A percentile compares a stretch with the other conserved stretches of the same genome.
These are phyloP conservation scores for Pseudogymnoascus sp. DNA, from an alignment of 2,329 filamentous ascomycete species.

Conservation along the genomic window DNA sequence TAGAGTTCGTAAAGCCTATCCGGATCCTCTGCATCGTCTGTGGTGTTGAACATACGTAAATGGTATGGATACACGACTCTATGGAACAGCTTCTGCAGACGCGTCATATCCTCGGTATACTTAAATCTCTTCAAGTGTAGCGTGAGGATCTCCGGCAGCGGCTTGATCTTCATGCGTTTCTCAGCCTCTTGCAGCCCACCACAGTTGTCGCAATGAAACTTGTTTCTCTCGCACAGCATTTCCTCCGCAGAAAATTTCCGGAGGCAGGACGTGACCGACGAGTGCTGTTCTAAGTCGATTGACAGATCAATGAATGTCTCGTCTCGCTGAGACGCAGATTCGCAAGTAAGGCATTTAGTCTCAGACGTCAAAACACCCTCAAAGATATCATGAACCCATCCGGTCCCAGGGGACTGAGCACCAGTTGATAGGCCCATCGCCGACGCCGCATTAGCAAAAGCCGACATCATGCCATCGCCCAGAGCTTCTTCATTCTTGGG, in stretches of 20 bases:
- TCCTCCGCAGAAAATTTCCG: slow-evolving; percentile 96
- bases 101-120: slow-evolving; percentile 91
- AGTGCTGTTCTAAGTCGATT: slow-evolving; percentile 90
- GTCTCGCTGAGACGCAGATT: slow-evolving; percentile 89
- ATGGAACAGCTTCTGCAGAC: slow-evolving; percentile 93
- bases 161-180: slow-evolving; percentile 99
- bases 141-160: slow-evolving; percentile 82
- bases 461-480: slow-evolving; percentile 40
- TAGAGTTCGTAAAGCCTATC: slow-evolving; percentile 95
- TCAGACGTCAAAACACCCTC: slow-evolving; percentile 93
- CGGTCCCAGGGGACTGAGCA: slow-evolving; percentile 55
- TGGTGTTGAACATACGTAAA: slow-evolving; percentile 93
- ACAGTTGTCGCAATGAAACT: slow-evolving; percentile 97
- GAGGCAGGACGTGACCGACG: slow-evolving; percentile 91
- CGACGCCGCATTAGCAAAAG: slow-evolving; percentile 34
- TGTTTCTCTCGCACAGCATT: slow-evolving; percentile 97
- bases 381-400: slow-evolving; percentile 97
- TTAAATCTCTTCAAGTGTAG: slow-evolving; percentile 96
- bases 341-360: slow-evolving; percentile 92
- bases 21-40: slow-evolving; percentile 87
- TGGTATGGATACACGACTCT: slow-evolving; percentile 96
- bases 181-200: slow-evolving; percentile 95
- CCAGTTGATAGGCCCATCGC: slow-evolving; percentile 31
- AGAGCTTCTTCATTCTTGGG: slow-evolving; percentile 38
- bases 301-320: slow-evolving; percentile 95